Base-by-base conservation (phyloP, 2,329 filamentous ascomycete species). In the Stachybotrys echinatus region DNA sequence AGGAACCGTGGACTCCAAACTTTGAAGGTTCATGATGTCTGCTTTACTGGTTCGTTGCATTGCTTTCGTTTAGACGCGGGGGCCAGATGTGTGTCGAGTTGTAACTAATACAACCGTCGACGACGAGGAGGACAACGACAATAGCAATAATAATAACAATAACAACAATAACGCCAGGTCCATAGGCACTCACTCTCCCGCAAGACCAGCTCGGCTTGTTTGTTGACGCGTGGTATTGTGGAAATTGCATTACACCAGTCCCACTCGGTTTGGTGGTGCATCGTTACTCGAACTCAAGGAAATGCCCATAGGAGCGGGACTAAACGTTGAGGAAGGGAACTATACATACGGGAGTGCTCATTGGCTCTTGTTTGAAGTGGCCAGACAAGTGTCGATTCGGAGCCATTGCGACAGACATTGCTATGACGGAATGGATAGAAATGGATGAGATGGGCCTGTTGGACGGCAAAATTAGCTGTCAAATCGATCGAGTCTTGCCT, bases 321-420 rank as follows among this genome's bases (percentile, higher is more conserved):
- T 37, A 20, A 44, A 22, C 12, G 27, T 3, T 39, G 34, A 31
- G 23, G 49, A 44, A 34, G 37, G 23, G 47, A 27, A 20, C 42
- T 47, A 45, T 27, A 54, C 65, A 61, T 61, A 68, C 65, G 50
- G 56, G 46, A 51, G 60, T 58, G 23, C 54, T 45, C 37, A 55
- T 51, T 42, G 58, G 55, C 44, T 66, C 64, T 37, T 67, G 60
- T 55, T 66, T 67, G 56, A 59, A 65, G 49, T 60, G 58, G 45
- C 57, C 52, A 46, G 58, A 48, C 47, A 62, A 50, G 47, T 65
- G 62, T 49, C 60, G 58, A 50, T 60, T 54, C 38, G 60, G 58
- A 43, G 62, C 63, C 62, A 65, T 65, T 40, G 47, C 61, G 52
- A 58, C 55, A 47, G 57, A 63, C 55, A 59, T 61, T 47, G 52